These are phyloP conservation scores for Penicillium roqueforti DNA, from an alignment of 495 filamentous ascomycete species.

Conservation along the genomic window DNA sequence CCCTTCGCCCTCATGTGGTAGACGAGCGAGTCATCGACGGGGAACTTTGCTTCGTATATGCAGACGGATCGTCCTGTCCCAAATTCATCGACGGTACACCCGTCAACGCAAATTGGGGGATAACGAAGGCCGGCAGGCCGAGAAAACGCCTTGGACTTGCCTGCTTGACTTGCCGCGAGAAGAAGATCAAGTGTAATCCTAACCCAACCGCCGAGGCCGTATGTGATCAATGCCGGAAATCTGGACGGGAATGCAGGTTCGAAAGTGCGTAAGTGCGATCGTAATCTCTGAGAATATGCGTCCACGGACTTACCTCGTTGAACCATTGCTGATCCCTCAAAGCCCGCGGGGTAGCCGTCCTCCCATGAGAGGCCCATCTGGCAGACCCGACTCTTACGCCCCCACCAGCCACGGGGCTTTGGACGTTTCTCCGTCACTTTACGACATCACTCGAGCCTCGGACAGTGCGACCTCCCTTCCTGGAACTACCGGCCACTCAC, in stretches of 20 bases:
- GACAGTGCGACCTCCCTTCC: slow-evolving; percentile 35
- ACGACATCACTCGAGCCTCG: slow-evolving; percentile 34
- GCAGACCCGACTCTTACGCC: slow-evolving; percentile 23
- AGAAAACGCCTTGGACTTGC: slow-evolving; percentile 85
- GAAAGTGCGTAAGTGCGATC: slow-evolving; percentile 71
- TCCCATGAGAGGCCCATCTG: slow-evolving; percentile 20
- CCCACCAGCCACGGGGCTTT: slow-evolving; percentile 18
- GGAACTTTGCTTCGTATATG: slow-evolving; percentile 81
- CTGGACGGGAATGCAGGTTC: slow-evolving; percentile 77
- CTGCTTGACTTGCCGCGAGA: slow-evolving; percentile 85
- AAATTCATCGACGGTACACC: slow-evolving; percentile 78
- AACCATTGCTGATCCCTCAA: slow-evolving; percentile 9
- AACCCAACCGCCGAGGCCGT: slow-evolving; percentile 58
- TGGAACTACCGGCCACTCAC: slow-evolving; percentile 35
- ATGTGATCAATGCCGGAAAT: slow-evolving; percentile 88
- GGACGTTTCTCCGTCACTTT: slow-evolving; percentile 33
- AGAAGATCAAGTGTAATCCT: slow-evolving; percentile 96
- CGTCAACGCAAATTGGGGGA: slow-evolving; percentile 88
- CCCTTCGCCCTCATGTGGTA: slow-evolving; percentile 42
- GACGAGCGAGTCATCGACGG: slow-evolving; percentile 58
- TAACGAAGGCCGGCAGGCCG: slow-evolving; percentile 89
- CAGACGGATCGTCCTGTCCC: slow-evolving; percentile 78
- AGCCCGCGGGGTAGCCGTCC: slow-evolving; percentile 41
- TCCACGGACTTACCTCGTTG: neutral
- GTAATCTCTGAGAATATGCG: neutral